Conservation (phyloP, 257 asterid species). For the Fraxinus cuspidata region DNA sequence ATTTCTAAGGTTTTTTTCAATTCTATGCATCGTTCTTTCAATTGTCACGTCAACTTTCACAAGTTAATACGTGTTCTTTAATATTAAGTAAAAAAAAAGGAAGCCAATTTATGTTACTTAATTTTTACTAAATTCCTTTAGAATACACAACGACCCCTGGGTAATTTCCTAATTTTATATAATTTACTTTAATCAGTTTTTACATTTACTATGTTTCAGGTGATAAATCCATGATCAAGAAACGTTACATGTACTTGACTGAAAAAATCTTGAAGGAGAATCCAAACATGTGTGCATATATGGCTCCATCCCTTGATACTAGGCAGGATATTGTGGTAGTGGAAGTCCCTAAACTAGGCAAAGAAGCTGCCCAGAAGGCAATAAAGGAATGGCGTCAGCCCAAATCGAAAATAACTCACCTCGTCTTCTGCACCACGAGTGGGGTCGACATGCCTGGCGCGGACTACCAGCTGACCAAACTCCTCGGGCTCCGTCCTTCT, state of each 20-base stretch:
- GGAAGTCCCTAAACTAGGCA: constrained; percentile 80
- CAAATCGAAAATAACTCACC: constrained; percentile 72
- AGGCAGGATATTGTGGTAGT: constrained; percentile 74
- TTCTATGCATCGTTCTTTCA: too few relatives aligned
- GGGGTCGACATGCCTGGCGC: constrained; percentile 94
- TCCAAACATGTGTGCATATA: constrained; percentile 56
- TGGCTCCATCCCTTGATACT: constrained; percentile 72
- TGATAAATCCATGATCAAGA: constrained; percentile 66
- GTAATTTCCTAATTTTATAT: too few relatives aligned
- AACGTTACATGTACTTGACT: constrained; percentile 63
- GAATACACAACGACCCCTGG: background rate
- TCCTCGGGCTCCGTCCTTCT: constrained; percentile 69
- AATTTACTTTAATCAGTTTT: background rate
- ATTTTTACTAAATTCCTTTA: too few relatives aligned
- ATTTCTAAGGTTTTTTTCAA: background rate
- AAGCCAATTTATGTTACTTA: too few relatives aligned
- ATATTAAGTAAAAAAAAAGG: too few relatives aligned
- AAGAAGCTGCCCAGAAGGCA: constrained; percentile 82
- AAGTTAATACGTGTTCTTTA: too few relatives aligned
- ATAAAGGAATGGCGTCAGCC: constrained; percentile 91
- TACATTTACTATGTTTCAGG: constrained; percentile 36
- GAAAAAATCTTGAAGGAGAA: constrained; percentile 63
- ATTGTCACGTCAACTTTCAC: too few relatives aligned
- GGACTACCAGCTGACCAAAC: constrained; percentile 75
- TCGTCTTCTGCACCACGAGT: constrained; percentile 75